Evolutionary conservation across 176 grass and related monocot species (phyloP).

Genomic region (Poa annua): DNA sequence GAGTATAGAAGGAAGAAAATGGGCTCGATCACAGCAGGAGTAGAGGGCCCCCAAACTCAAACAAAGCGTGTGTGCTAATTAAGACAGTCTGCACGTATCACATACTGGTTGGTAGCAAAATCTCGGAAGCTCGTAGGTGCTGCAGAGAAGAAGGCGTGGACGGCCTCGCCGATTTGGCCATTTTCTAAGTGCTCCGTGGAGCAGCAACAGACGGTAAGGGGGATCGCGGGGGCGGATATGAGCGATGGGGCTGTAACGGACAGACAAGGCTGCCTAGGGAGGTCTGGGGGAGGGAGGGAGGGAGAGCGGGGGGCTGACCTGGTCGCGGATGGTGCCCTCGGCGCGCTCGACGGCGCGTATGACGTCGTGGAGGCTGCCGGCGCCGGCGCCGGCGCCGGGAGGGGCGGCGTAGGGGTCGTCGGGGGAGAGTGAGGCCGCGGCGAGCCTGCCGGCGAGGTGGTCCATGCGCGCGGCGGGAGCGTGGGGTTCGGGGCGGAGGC

Average conservation of each 20-base stretch:
- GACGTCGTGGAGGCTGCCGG: conserved; percentile 49
- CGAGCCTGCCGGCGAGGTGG: conserved; percentile 45
- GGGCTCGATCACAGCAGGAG: too few species aligned
- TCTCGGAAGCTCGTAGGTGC: not conserved
- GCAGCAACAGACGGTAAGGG: not conserved
- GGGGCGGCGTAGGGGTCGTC: not conserved
- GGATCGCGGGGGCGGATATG: not conserved
- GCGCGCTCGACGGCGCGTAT: conserved; percentile 79
- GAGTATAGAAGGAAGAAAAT: too few species aligned
- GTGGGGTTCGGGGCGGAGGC: not conserved
- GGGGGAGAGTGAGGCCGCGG: not conserved
- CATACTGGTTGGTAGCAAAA: too few species aligned
- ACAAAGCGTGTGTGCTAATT: not conserved
- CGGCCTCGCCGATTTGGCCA: not conserved
- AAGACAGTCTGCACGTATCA: not conserved
- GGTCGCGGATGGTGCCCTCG: conserved; percentile 75
- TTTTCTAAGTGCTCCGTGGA: not conserved
- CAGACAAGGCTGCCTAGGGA: not conserved
- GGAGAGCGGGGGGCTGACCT: conserved; percentile 42
- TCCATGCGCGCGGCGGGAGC: conserved; percentile 42
- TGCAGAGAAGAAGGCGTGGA: not conserved
- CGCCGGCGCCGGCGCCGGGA: not conserved
- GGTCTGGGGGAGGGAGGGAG: too few species aligned
- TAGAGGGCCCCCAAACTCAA: too few species aligned
- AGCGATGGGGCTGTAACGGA: not conserved